Percentiles rank a stretch among this genome's conserved stretches.
These are phyloP conservation scores for Trifolium repens DNA, from an alignment of 306 rosid species.

Conservation along the genomic window DNA sequence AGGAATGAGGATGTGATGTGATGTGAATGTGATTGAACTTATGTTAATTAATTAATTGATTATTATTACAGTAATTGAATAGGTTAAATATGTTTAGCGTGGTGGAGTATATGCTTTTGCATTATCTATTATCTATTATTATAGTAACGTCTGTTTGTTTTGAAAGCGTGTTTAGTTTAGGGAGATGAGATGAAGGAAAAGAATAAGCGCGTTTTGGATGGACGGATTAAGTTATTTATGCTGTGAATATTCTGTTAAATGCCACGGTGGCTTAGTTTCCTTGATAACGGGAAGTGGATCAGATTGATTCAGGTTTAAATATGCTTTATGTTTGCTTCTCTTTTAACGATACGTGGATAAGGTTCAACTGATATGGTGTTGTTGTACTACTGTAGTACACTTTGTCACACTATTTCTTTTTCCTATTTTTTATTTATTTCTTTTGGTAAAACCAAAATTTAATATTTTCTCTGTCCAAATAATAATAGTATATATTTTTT, in stretches of 20 bases:
- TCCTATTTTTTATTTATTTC: too few species aligned
- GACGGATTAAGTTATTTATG: slow-evolving; percentile 6
- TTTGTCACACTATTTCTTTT: too few species aligned
- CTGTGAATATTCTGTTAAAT: slow-evolving; percentile 34
- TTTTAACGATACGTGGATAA: neutral
- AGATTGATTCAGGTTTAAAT: neutral
- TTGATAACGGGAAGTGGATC: neutral
- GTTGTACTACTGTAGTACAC: too few species aligned
- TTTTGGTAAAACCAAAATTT: too few species aligned
- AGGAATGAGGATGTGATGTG: neutral
- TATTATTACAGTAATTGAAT: neutral
- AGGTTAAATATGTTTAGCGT: neutral
- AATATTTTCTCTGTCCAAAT: too few species aligned
- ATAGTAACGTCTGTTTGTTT: neutral
- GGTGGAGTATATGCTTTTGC: neutral
- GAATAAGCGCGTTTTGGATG: neutral
- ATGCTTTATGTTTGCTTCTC: slow-evolving; percentile 2
- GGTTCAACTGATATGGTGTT: too few species aligned
- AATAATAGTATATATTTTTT: too few species aligned
- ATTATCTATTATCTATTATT: neutral
- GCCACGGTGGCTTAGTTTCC: neutral
- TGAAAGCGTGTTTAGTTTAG: neutral
- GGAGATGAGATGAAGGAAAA: too few species aligned
- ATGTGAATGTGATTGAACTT: slow-evolving; percentile 25
- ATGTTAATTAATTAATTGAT: neutral